A percentile compares a stretch with the other conserved stretches of the same genome.
Evolutionary conservation across 2,329 filamentous ascomycete genomes (phyloP).

Genomic region (Cladophialophora carrionii): DNA sequence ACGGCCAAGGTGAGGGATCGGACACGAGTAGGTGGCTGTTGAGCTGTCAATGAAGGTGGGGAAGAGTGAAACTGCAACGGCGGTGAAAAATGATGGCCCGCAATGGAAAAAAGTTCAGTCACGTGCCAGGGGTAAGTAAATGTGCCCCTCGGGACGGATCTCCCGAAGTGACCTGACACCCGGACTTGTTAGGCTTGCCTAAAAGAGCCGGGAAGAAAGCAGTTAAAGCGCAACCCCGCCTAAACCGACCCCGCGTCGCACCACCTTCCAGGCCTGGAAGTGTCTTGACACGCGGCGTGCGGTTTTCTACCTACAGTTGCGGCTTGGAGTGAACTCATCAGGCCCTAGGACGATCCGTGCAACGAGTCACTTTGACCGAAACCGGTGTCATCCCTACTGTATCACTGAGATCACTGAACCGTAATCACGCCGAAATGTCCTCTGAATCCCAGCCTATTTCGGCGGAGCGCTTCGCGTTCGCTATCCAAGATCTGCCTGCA

Average conservation of each 20-base stretch:
- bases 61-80: slow-evolving; percentile 5
- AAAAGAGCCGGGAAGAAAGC: neutral
- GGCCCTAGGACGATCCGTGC: neutral
- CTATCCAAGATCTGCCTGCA: slow-evolving; percentile 61
- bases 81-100: neutral
- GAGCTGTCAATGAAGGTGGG: neutral
- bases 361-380: neutral
- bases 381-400: neutral
- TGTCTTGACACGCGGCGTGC: neutral
- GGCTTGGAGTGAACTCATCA: neutral
- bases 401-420: neutral
- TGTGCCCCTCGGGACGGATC: neutral
- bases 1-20: neutral
- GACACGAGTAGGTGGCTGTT: neutral
- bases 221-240: no score
- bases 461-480: slow-evolving; percentile 56
- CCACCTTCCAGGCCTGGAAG: neutral
- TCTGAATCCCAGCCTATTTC: slow-evolving; percentile 54
- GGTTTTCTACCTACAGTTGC: neutral
- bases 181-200: neutral
- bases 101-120: slow-evolving; percentile 1
- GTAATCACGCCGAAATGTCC: slow-evolving; percentile 49
- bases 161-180: slow-evolving; percentile 11
- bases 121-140: slow-evolving; percentile 26
- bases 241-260: neutral